Evolutionary conservation across 1,284 basidiomycete species (phyloP).

Genomic region (Meripilus lineatus): DNA sequence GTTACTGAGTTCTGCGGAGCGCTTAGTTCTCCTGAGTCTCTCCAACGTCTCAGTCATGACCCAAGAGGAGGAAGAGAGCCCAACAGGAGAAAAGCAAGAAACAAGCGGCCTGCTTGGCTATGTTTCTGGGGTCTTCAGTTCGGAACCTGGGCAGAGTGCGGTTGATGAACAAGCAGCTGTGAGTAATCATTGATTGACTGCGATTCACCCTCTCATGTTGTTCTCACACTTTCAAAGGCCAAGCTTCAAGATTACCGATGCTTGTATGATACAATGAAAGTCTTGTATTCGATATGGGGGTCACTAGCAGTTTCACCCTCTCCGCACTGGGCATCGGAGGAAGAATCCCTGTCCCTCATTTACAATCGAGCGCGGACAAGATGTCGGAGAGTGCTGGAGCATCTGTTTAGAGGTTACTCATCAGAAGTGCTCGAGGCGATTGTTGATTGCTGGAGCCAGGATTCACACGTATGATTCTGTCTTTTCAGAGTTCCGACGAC

Average conservation of each 20-base stretch:
- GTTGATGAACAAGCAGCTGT: conserved; percentile 57
- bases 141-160: conserved; percentile 42
- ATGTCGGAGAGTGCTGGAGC: conserved; percentile 77
- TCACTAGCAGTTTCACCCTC: conserved; percentile 46
- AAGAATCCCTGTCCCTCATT: conserved; percentile 64
- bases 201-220: not conserved
- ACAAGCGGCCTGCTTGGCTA: conserved; percentile 71
- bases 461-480: conserved; percentile 36
- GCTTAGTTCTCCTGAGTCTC: conserved; percentile 67
- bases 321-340: conserved; percentile 44
- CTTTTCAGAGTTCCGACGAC: conserved; percentile 4
- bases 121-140: conserved; percentile 75
- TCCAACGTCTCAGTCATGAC: conserved; percentile 46
- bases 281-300: conserved; percentile 70
- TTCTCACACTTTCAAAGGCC: conserved; percentile 34
- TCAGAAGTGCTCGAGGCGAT: conserved; percentile 80
- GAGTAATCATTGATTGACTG: conserved; percentile 22
- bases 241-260: conserved; percentile 67
- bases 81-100: conserved; percentile 51
- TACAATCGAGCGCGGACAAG: conserved; percentile 61
- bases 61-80: conserved; percentile 54
- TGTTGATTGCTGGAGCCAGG: conserved; percentile 73
- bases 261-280: conserved; percentile 66
- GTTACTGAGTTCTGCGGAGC: conserved; percentile 79
- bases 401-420: conserved; percentile 79